Evolutionary conservation across 2,329 filamentous ascomycete species (phyloP).

Genomic region (Apiospora aurea): DNA sequence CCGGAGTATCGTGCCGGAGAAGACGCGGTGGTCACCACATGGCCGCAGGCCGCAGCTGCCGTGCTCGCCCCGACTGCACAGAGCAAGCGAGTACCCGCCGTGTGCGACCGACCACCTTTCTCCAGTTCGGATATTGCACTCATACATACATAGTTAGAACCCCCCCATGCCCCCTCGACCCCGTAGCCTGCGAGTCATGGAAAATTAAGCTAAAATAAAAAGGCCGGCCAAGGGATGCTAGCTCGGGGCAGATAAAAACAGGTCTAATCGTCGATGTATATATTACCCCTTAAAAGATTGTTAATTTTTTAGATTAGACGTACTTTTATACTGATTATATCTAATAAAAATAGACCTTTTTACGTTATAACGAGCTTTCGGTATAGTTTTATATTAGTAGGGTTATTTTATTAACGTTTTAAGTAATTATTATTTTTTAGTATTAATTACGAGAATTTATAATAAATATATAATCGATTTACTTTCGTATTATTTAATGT

Average conservation of each 20-base stretch:
- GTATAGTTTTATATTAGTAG: too few relatives aligned
- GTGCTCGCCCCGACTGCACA: not conserved
- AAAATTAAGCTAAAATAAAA: not conserved
- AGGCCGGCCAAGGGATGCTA: not conserved
- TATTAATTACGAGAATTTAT: too few relatives aligned
- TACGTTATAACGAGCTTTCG: too few relatives aligned
- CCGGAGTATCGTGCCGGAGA: not conserved
- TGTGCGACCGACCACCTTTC: not conserved
- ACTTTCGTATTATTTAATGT: too few relatives aligned
- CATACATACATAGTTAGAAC: not conserved
- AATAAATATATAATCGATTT: too few relatives aligned
- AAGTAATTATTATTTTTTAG: too few relatives aligned
- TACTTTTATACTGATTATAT: too few relatives aligned
- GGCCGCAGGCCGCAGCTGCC: constrained; percentile 12
- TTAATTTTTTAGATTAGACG: too few relatives aligned
- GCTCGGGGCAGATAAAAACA: not conserved
- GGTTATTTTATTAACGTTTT: too few relatives aligned
- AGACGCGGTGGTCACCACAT: not conserved
- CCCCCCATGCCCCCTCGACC: too few relatives aligned
- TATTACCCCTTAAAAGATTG: too few relatives aligned
- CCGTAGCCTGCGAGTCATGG: constrained; percentile 2
- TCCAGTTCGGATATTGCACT: constrained; percentile 7
- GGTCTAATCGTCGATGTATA: not conserved
- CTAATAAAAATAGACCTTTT: too few relatives aligned
- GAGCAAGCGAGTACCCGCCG: constrained; percentile 3